Evolutionary conservation across 257 asterid species (phyloP).

Genomic region (Solanum ossicruentum): DNA sequence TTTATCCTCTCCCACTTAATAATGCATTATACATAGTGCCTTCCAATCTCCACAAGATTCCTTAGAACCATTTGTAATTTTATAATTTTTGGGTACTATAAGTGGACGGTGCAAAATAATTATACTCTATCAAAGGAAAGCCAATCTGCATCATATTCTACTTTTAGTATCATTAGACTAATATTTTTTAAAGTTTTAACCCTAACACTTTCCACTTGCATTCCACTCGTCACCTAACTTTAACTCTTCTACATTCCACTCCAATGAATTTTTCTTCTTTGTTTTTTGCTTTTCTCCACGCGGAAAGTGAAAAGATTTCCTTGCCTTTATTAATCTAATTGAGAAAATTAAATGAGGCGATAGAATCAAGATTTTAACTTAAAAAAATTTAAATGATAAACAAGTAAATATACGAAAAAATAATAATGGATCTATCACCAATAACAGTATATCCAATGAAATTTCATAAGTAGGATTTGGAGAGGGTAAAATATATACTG

Average conservation of each 20-base stretch:
- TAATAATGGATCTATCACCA: too few species aligned
- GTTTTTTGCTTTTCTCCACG: constrained; percentile 9
- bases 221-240: neutral
- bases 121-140: constrained; percentile 9
- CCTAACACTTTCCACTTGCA: neutral
- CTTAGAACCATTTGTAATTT: neutral
- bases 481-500: too few species aligned
- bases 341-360: neutral
- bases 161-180: neutral
- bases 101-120: constrained; percentile 24
- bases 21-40: constrained; percentile 1
- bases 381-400: neutral
- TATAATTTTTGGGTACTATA: neutral
- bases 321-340: constrained; percentile 2
- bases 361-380: neutral
- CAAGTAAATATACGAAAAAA: neutral
- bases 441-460: too few species aligned
- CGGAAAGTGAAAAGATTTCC: constrained; percentile 16
- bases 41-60: constrained; percentile 11
- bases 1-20: constrained; percentile 8
- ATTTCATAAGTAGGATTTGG: too few species aligned
- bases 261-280: neutral
- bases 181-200: neutral
- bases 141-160: neutral
- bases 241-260: neutral